Percentiles rank a stretch among this genome's conserved stretches.
phyloP scores from a whole-genome alignment of 2,329 filamentous ascomycete genomes.

The Plenodomus tracheiphilus region DNA sequence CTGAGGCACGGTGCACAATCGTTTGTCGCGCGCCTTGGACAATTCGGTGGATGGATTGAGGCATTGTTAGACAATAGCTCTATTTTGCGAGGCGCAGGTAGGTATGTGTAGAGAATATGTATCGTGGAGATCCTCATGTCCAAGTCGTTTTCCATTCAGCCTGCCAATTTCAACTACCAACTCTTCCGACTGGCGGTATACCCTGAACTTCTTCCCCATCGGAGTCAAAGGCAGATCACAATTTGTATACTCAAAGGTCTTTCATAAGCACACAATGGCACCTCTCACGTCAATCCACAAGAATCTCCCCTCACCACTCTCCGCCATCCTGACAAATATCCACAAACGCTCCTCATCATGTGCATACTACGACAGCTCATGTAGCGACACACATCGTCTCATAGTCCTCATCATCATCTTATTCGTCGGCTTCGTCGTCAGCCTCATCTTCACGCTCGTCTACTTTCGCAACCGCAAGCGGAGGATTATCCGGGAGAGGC shows the following conservation, averaged over 20 bases:
- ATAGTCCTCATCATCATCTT: slow-evolving; percentile 23
- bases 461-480: slow-evolving; percentile 14
- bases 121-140: not conserved
- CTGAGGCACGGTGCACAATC: not conserved
- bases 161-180: too few relatives aligned
- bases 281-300: not conserved
- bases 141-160: not conserved
- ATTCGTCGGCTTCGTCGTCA: slow-evolving; percentile 15
- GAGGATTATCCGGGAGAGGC: not conserved
- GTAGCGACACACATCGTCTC: slow-evolving; percentile 22
- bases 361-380: slow-evolving; percentile 14
- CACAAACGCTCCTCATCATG: slow-evolving; percentile 16
- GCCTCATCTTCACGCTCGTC: slow-evolving; percentile 16
- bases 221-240: not conserved
- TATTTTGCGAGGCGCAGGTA: not conserved
- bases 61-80: not conserved
- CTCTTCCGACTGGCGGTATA: too few relatives aligned
- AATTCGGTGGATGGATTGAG: not conserved
- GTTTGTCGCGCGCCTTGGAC: not conserved
- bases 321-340: slow-evolving; percentile 6
- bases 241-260: not conserved
- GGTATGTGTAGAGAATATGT: not conserved
- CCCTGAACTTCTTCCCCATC: too few relatives aligned
- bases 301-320: not conserved
- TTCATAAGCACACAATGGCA: not conserved